Evolutionary conservation across 768 basidiomycete species (phyloP).

Genomic region (Boletus rex-veris): DNA sequence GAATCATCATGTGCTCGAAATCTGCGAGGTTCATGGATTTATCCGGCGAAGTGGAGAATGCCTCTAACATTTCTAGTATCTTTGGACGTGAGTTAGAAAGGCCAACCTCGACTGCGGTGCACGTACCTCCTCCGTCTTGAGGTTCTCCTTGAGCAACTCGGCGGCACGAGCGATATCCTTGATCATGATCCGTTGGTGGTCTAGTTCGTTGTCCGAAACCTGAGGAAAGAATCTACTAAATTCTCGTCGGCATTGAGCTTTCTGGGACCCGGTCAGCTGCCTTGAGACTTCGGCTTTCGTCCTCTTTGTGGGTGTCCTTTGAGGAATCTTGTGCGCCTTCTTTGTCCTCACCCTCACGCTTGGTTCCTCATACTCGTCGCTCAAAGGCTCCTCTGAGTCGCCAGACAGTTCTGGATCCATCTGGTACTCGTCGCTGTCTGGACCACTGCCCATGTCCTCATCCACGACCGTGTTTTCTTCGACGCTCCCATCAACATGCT

Average conservation of each 20-base stretch:
- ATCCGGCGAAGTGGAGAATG: conserved; percentile 68
- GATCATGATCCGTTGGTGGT: conserved; percentile 55
- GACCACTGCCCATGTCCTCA: conserved; percentile 25
- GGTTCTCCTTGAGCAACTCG: conserved; percentile 62
- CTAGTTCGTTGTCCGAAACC: conserved; percentile 42
- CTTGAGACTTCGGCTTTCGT: conserved; percentile 1
- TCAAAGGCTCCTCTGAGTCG: conserved; percentile 25
- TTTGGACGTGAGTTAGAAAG: conserved; percentile 27
- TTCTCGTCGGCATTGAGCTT: conserved; percentile 49
- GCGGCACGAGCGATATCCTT: conserved; percentile 62
- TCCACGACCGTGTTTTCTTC: conserved; percentile 7
- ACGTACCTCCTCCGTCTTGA: conserved; percentile 72
- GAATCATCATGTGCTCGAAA: conserved; percentile 73
- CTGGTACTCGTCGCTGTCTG: conserved; percentile 29
- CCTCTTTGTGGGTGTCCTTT: neutral
- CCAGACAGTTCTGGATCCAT: conserved; percentile 20
- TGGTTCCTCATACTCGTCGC: conserved; percentile 31
- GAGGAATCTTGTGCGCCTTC: conserved; percentile 5
- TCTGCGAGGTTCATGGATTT: conserved; percentile 64
- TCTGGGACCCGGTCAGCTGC: conserved; percentile 51
- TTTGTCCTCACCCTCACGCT: conserved; percentile 2
- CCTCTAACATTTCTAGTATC: conserved; percentile 79
- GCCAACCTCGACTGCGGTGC: neutral
- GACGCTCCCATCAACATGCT: conserved; percentile 24
- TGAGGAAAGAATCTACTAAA: conserved; percentile 76